phyloP scores from a whole-genome alignment of 2,329 filamentous ascomycete genomes.

The Pseudonectria foliicola region DNA sequence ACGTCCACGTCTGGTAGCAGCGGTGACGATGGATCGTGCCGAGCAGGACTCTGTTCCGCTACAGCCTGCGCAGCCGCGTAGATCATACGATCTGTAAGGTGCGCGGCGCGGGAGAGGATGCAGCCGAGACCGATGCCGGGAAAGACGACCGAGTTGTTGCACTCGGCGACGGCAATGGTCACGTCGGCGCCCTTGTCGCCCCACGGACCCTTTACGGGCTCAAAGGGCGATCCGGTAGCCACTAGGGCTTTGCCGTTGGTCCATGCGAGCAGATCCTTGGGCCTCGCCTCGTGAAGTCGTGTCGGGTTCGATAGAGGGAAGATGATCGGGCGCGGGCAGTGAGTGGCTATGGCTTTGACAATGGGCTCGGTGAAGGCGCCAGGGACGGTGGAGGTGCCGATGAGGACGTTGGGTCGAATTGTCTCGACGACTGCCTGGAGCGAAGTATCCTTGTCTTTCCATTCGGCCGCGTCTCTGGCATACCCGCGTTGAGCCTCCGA shows the following conservation, averaged over 20 bases:
- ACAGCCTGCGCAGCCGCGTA: constrained; percentile 72
- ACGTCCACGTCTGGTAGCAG: constrained; percentile 69
- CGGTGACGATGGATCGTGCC: constrained; percentile 54
- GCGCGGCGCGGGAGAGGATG: constrained; percentile 59
- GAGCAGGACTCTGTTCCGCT: constrained; percentile 62
- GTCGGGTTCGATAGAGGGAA: constrained; percentile 85
- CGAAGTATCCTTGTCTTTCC: constrained; percentile 48
- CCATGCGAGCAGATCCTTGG: constrained; percentile 70
- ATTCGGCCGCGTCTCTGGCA: constrained; percentile 57
- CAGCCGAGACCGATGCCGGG: constrained; percentile 78
- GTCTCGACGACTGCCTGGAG: constrained; percentile 61
- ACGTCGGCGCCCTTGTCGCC: constrained; percentile 37
- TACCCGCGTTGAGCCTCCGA: constrained; percentile 62
- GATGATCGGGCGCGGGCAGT: constrained; percentile 66
- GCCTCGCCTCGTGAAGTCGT: constrained; percentile 72
- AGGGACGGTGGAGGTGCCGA: constrained; percentile 77
- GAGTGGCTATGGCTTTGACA: constrained; percentile 66
- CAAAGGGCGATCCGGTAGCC: constrained; percentile 78
- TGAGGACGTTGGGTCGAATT: constrained; percentile 72
- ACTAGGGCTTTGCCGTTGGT: constrained; percentile 70
- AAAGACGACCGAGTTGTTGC: constrained; percentile 83
- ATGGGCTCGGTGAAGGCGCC: constrained; percentile 69
- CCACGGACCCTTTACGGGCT: constrained; percentile 59
- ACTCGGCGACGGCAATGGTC: constrained; percentile 58
- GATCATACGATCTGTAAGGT: constrained; percentile 71